Base-by-base conservation (phyloP, 2,329 filamentous ascomycete species). In the Microcyclosporella mali region DNA sequence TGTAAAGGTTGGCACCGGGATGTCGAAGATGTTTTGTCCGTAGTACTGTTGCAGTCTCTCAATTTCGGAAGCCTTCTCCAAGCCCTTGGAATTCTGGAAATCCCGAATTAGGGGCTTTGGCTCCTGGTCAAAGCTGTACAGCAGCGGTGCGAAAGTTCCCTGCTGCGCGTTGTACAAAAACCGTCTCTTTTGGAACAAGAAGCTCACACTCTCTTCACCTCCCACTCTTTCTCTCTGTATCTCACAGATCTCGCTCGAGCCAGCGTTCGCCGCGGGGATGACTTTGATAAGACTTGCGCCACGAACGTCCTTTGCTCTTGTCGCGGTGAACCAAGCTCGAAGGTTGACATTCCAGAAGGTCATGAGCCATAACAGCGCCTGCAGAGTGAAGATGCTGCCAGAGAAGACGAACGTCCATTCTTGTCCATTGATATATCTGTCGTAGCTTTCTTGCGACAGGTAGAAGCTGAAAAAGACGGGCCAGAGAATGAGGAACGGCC, bases 331-430 rank as follows among this genome's bases (percentile, higher is more conserved):
- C 47, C 82, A 68, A 16, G 84, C 84, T 60, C 82, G 79, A 51
- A 97, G 72, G 62, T 89, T 82, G 64, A 98, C 88, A 62, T 87
- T 97, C 92, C 92, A 98, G 70, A 97, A 88, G 35, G 92, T 98
- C 71, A 85, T 90, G 49, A 98, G 77, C 90, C 92, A 98, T 56
- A 88, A 71, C 51, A 98, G 76, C 51, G 86, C 82, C 71, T 98
- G 94, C 43, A 84, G 61, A 9, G 89, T 95, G 64, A 94, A 75
- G 62, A 98, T 95, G 55, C 81, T 77, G 58, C 85, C 90, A 53
- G 84, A 79, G 82, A 87, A 98, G 50, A 98, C 87, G 64, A 95
- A 94, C 1, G 94, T 97, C 90, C 92, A 98, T 74, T 98, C 92
- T 56, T 85, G 82, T n/a, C 84, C 89, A 58, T 85, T 80, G 52